Evolutionary conservation across 768 basidiomycete species (phyloP).

Genomic region (Trametes cubensis): DNA sequence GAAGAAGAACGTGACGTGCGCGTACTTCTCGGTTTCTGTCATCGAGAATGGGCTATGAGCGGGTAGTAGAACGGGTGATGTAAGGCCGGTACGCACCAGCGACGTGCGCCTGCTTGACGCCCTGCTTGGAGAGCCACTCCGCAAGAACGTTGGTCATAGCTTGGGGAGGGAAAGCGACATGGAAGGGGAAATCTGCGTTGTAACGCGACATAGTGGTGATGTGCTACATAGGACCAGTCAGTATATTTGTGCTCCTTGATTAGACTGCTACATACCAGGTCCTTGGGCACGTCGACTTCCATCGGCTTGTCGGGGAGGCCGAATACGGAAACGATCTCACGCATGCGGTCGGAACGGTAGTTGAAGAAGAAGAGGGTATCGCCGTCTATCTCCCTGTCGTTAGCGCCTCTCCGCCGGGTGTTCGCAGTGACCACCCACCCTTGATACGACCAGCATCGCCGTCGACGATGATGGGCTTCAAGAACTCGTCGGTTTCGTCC

Average conservation of each 20-base stretch:
- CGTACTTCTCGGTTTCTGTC: conserved; percentile 94
- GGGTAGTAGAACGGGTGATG: not conserved
- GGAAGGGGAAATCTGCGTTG: conserved; percentile 88
- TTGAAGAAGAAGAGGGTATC: conserved; percentile 97
- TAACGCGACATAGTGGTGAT: conserved; percentile 95
- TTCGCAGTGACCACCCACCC: conserved; percentile 46
- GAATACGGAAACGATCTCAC: conserved; percentile 83
- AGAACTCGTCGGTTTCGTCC: conserved; percentile 91
- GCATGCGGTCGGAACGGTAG: conserved; percentile 95
- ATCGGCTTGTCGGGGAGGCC: conserved; percentile 83
- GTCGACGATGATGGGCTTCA: conserved; percentile 91
- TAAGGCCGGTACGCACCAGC: conserved; percentile 53
- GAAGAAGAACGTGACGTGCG: conserved; percentile 98
- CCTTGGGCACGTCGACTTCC: conserved; percentile 78
- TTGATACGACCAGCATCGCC: conserved; percentile 80
- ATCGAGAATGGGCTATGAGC: not conserved
- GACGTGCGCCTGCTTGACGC: conserved; percentile 83
- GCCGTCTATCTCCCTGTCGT: conserved; percentile 49
- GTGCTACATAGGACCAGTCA: conserved; percentile 45
- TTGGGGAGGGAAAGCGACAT: conserved; percentile 91
- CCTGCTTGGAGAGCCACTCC: conserved; percentile 83
- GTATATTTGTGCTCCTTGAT: not conserved
- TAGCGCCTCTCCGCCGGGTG: too few relatives aligned
- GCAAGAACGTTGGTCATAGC: conserved; percentile 93
- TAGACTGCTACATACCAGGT: conserved; percentile 57